Evolutionary conservation across 2,329 filamentous ascomycete species (phyloP).

Genomic region (Hypoxylon sp.): DNA sequence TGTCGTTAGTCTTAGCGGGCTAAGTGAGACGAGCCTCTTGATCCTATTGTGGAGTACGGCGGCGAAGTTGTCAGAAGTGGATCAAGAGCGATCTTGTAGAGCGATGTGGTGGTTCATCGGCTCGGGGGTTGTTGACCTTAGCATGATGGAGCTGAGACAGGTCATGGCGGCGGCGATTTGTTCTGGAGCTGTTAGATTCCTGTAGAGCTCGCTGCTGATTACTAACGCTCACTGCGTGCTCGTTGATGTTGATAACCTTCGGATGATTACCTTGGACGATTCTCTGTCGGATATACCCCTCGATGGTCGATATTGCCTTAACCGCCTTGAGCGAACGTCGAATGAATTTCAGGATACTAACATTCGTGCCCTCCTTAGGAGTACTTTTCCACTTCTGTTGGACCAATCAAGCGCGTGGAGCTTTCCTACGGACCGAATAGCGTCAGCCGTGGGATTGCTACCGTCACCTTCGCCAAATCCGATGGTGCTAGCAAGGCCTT

Average conservation of each 20-base stretch:
- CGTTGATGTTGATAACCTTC: constrained; percentile 65
- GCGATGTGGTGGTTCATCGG: constrained; percentile 16
- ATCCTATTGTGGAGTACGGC: constrained; percentile 4
- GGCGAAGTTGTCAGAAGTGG: constrained; percentile 10
- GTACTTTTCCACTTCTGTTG: constrained; percentile 91
- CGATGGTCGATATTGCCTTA: constrained; percentile 50
- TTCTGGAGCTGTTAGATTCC: constrained; percentile 16
- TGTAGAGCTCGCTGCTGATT: constrained; percentile 44
- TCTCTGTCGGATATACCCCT: constrained; percentile 42
- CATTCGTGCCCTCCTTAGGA: constrained; percentile 82
- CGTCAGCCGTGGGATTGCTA: constrained; percentile 91
- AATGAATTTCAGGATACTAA: constrained; percentile 73
- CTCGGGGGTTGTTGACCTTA: constrained; percentile 2
- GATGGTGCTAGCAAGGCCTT: constrained; percentile 89
- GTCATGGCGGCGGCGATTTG: constrained; percentile 11
- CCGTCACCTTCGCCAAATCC: constrained; percentile 85
- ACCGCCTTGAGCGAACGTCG: constrained; percentile 52
- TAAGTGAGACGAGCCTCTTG: constrained; percentile 6
- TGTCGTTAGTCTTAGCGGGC: constrained; percentile 17
- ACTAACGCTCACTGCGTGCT: constrained; percentile 72
- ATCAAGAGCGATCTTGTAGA: constrained; percentile 3
- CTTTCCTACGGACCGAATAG: constrained; percentile 95
- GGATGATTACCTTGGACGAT: constrained; percentile 45
- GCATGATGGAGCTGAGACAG: constrained; percentile 3
- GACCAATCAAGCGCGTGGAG: constrained; percentile 90